Conservation (phyloP, 257 asterid genomes). For the Asclepias syriaca region DNA sequence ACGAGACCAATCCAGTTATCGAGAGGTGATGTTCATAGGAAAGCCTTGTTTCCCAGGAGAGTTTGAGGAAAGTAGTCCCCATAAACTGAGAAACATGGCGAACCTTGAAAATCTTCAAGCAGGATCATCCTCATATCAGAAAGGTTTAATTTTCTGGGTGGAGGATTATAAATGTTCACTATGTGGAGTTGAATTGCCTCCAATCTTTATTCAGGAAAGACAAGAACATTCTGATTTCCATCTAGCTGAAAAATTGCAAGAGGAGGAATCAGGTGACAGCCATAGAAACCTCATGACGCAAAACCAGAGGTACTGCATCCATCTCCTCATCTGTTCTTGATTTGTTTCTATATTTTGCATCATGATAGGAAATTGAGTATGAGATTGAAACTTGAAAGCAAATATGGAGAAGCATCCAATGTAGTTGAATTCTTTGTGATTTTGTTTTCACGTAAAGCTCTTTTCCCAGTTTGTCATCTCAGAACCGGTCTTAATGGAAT, state of each 20-base stretch:
- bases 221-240: slow-evolving; percentile 93
- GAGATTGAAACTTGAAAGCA: not conserved
- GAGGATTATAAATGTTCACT: slow-evolving; percentile 73
- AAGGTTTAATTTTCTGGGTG: slow-evolving; percentile 50
- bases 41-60: slow-evolving; percentile 22
- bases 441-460: not conserved
- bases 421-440: not conserved
- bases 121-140: slow-evolving; percentile 24
- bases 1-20: slow-evolving; percentile 14
- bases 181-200: slow-evolving; percentile 80
- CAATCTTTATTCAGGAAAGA: slow-evolving; percentile 71
- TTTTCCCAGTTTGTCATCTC: not conserved
- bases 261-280: slow-evolving; percentile 49
- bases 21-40: slow-evolving; percentile 18
- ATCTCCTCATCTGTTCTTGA: not conserved
- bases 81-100: slow-evolving; percentile 7
- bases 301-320: slow-evolving; percentile 17
- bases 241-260: slow-evolving; percentile 81
- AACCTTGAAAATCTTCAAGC: slow-evolving; percentile 25
- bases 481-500: not conserved
- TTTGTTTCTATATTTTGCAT: not conserved
- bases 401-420: not conserved
- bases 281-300: slow-evolving; percentile 23
- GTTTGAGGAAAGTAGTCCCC: slow-evolving; percentile 24
- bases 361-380: not conserved